Base-by-base conservation (phyloP, 805 yeast species). In the Candida caryicola region DNA sequence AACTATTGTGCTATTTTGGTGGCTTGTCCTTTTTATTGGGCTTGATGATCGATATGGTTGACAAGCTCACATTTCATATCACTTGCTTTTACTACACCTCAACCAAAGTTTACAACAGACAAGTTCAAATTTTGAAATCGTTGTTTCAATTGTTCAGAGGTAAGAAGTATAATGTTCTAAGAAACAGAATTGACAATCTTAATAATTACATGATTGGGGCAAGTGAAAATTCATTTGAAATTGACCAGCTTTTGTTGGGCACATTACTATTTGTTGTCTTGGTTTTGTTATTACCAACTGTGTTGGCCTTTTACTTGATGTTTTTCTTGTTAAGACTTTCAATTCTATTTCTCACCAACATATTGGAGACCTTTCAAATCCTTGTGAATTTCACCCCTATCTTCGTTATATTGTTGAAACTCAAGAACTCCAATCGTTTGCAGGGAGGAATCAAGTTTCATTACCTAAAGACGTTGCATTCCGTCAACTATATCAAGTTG, bases 111-210 rank as follows among this genome's bases (percentile, higher is more conserved):
- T 91, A 84, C 60, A 74, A 76, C 43, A 81, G 88, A 74, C 95
- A 87, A 51, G 59, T 85, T 15, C 73, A 73, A 27, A 74, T 82
- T 5, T 59, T 93, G 43, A 66, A 69, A 35, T 86, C 96, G 9
- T 68, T 93, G 39, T 85, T 86, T 61, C 82, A 88, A 46, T 66
- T 95, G 30, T 91, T 93, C 51, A 74, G 91, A 39, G 99, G 99
- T 1, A 85, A 84, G 59, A 89, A 90, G 59, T 82, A 79, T 49
- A 93, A 93, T 54, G 79, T 83, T 3, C 64, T 93, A 51, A 75
- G 98, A 48, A 73, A 85, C 39, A 80, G 99, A 67, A 79, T 89
- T 23, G 99, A 93, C 58, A 79, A 81, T 17, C 80, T 89, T 45
- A 78, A 83, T 55, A 57, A 51, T 37, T 54, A 60, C 31, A 47